A percentile compares a stretch with the other conserved stretches of the same genome.
Evolutionary conservation across 805 yeast genomes (phyloP).

Genomic region (Myxozyma monticola): DNA sequence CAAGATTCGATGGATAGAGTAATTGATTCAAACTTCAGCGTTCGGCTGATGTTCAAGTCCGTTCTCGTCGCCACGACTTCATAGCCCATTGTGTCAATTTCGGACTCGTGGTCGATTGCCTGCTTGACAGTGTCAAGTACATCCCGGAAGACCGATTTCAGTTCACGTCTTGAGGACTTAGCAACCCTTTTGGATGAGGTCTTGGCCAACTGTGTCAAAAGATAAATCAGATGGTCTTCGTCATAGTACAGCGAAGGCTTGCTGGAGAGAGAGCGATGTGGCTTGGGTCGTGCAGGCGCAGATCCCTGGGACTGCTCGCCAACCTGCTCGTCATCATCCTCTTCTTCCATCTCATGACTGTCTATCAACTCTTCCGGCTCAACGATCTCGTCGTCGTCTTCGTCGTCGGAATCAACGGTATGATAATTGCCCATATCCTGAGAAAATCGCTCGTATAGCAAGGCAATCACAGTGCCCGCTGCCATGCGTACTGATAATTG

Average conservation of each 20-base stretch:
- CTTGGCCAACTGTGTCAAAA: conserved; percentile 29
- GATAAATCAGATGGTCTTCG: conserved; percentile 20
- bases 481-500: conserved; percentile 27
- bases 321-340: conserved; percentile 7
- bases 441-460: conserved; percentile 27
- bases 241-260: conserved; percentile 25
- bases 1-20: conserved; percentile 29
- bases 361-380: not conserved
- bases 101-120: conserved; percentile 7
- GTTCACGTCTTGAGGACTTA: conserved; percentile 29
- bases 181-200: conserved; percentile 31
- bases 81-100: conserved; percentile 10
- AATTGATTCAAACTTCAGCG: conserved; percentile 28
- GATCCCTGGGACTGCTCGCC: conserved; percentile 3
- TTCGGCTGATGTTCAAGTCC: conserved; percentile 12
- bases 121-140: conserved; percentile 30
- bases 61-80: not conserved
- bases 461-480: conserved; percentile 33
- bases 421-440: conserved; percentile 23
- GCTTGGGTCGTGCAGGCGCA: conserved; percentile 3
- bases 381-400: conserved; percentile 3
- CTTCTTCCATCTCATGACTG: conserved; percentile 7
- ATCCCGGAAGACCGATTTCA: conserved; percentile 33
- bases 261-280: conserved; percentile 9
- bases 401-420: conserved; percentile 11